Conservation (phyloP, 176 grass and related monocot genomes). For the Ampelocalamus luodianensis region DNA sequence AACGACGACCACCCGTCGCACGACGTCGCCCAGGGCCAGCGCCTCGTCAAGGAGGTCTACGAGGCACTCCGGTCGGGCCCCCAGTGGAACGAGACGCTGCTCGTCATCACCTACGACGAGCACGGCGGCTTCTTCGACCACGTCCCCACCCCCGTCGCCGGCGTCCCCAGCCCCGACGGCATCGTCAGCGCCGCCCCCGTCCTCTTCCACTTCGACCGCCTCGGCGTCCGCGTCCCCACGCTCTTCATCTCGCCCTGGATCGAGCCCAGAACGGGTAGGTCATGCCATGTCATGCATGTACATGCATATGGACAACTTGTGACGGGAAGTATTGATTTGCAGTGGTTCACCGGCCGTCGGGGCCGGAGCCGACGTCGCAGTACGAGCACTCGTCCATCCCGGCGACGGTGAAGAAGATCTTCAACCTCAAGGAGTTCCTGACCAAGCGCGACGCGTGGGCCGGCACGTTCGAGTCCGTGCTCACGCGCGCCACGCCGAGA, state of each 20-base stretch:
- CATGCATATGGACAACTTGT: background rate
- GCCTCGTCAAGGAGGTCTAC: slow-evolving; percentile 73
- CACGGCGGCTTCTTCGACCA: slow-evolving; percentile 96
- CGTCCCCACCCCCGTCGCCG: slow-evolving; percentile 67
- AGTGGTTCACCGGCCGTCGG: slow-evolving; percentile 58
- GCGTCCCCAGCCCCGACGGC: slow-evolving; percentile 79
- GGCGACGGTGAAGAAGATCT: slow-evolving; percentile 81
- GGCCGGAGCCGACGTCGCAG: slow-evolving; percentile 60
- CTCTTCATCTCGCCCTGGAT: slow-evolving; percentile 76
- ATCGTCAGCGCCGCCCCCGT: slow-evolving; percentile 55
- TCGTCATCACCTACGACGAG: slow-evolving; percentile 92
- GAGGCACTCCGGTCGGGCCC: slow-evolving; percentile 69
- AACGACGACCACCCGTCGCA: slow-evolving; percentile 88
- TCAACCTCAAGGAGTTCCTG: slow-evolving; percentile 60
- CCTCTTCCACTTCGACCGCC: slow-evolving; percentile 65
- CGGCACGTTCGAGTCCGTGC: slow-evolving; percentile 65
- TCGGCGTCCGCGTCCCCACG: slow-evolving; percentile 74
- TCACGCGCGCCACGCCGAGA: slow-evolving; percentile 50
- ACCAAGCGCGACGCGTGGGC: slow-evolving; percentile 80
- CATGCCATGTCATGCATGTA: background rate
- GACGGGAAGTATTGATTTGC: background rate
- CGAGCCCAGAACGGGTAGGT: slow-evolving; percentile 49
- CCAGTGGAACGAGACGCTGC: slow-evolving; percentile 62
- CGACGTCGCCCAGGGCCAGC: slow-evolving; percentile 69
- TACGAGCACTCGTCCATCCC: slow-evolving; percentile 89